Conservation (phyloP, 805 yeast species). For the Candida silvicultrix region DNA sequence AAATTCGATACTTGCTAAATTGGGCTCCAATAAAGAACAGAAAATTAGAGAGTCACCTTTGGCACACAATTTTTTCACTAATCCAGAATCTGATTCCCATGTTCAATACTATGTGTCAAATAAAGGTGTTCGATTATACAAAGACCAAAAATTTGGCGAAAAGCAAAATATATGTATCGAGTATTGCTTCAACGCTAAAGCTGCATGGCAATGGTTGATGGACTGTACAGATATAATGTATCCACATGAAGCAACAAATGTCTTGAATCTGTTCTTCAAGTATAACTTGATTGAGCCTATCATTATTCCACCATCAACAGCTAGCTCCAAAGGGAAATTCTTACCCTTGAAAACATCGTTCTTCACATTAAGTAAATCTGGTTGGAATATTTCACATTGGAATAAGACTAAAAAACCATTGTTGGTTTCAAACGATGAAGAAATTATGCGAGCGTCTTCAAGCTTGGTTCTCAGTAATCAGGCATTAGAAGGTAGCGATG, state of each 20-base stretch:
- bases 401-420: constrained; percentile 3
- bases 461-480: constrained; percentile 15
- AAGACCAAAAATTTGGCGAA: constrained; percentile 31
- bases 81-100: constrained; percentile 83
- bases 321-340: constrained; percentile 24
- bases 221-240: constrained; percentile 77
- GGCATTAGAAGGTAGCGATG: constrained; percentile 2
- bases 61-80: constrained; percentile 71
- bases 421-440: constrained; percentile 13
- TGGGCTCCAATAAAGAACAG: constrained; percentile 3
- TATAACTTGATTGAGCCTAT: constrained; percentile 42
- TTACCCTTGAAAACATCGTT: constrained; percentile 30
- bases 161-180: constrained; percentile 22
- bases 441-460: constrained; percentile 6
- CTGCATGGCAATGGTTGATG: constrained; percentile 79
- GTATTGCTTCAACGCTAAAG: constrained; percentile 67
- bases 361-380: constrained; percentile 38
- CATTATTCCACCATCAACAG: constrained; percentile 27
- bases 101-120: constrained; percentile 69
- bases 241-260: constrained; percentile 42
- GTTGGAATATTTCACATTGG: constrained; percentile 35
- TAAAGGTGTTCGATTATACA: constrained; percentile 58
- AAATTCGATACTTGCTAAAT: not conserved
- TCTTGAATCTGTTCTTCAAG: constrained; percentile 45
- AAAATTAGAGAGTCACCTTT: constrained; percentile 48